Conservation (phyloP, 2,329 filamentous ascomycete genomes). For the Pseudocercospora cruenta region DNA sequence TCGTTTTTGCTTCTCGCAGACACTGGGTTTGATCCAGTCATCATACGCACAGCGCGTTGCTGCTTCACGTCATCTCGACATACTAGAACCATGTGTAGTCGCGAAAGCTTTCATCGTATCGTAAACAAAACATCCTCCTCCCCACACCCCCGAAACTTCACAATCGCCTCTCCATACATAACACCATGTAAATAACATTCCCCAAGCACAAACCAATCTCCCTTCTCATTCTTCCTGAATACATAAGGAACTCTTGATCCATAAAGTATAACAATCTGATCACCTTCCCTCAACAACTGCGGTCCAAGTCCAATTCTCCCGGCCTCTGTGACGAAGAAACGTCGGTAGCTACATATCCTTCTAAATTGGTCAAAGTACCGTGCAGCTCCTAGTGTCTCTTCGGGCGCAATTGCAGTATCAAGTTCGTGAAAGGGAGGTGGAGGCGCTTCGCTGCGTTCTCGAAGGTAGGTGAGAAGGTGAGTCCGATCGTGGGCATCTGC, state of each 20-base stretch:
- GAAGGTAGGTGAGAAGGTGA: background rate
- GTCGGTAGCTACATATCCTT: background rate
- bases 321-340: background rate
- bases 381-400: background rate
- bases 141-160: background rate
- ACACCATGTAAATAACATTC: background rate
- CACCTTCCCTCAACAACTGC: background rate
- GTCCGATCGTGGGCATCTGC: background rate
- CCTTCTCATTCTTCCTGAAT: background rate
- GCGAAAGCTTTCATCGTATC: background rate
- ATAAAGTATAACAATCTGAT: background rate
- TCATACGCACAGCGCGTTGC: no score
- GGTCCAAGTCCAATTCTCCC: background rate
- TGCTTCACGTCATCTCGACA: no score
- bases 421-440: background rate
- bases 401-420: background rate
- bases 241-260: background rate
- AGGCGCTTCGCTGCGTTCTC: background rate
- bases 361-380: background rate
- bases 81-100: no score
- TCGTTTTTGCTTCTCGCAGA: no score
- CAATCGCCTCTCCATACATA: background rate
- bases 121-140: background rate
- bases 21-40: no score
- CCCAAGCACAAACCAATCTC: background rate